Conservation (phyloP, 2,329 filamentous ascomycete species). For the Fusarium brachygibbosum region DNA sequence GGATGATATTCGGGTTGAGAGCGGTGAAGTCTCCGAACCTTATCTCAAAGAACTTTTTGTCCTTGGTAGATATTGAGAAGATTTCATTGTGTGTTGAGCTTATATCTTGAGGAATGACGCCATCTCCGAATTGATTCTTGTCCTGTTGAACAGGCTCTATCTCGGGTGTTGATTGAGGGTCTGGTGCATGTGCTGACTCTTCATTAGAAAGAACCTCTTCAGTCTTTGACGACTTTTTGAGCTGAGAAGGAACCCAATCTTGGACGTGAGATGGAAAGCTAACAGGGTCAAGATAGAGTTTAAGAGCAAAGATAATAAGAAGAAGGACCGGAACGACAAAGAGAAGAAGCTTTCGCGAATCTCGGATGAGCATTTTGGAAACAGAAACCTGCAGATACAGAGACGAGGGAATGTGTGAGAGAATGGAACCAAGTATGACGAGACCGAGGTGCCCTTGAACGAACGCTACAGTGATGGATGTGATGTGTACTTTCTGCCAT, state of each 20-base stretch:
- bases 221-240: conserved; percentile 5
- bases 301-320: conserved; percentile 49
- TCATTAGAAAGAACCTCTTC: conserved; percentile 4
- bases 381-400: background rate
- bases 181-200: background rate
- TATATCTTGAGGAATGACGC: conserved; percentile 9
- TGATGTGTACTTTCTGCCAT: background rate
- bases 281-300: conserved; percentile 34
- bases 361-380: conserved; percentile 52
- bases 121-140: background rate
- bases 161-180: conserved; percentile 1
- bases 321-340: conserved; percentile 49
- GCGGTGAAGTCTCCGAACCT: conserved; percentile 58
- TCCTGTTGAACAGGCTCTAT: background rate
- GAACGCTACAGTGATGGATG: background rate
- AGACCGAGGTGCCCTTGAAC: conserved; percentile 5
- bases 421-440: conserved; percentile 8
- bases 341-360: conserved; percentile 52
- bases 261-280: conserved; percentile 8
- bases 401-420: conserved; percentile 1
- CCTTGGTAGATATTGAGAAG: conserved; percentile 61
- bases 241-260: conserved; percentile 20
- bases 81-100: conserved; percentile 54
- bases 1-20: conserved; percentile 70
- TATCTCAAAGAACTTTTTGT: conserved; percentile 64